Evolutionary conservation across 495 filamentous ascomycete species (phyloP), one percentile per base, ranked within the genome.

Genomic region (Aspergillus sparsus): DNA sequence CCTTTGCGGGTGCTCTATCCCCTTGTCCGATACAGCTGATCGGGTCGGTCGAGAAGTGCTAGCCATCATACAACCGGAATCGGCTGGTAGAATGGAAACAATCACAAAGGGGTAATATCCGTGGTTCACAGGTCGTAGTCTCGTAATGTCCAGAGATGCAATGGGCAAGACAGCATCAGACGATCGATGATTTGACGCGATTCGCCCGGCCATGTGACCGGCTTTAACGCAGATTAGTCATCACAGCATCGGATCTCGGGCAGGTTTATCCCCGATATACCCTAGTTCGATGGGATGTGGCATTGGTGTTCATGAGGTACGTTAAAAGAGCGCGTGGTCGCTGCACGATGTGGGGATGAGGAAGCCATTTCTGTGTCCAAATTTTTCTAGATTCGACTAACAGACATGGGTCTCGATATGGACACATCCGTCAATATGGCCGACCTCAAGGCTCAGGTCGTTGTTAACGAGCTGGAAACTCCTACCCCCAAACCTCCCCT

Each of bases 401-500:
- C 37, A 41, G n/a, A 41, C 10, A 41, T 41, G 37, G 37, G 37
- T 41, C 11, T 41, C 37, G 37, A 41, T n/a, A 41, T 41, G 10
- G n/a, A n/a, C 37, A n/a, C 10, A 11, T 41, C 37, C 7, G 37
- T 41, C 37, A 41, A 41, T n/a, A 41, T n/a, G 37, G 37, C 37
- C 37, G 37, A 41, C 37, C 37, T 41, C 37, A 41, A 41, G 37
- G 37, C n/a, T 27, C 21, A 3, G 21, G 21, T 27, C 21, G 21
- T 27, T 27, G 21, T 27, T 1, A 27, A 27, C 37, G 37, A 41
- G 7, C 6, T 41, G 37, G n/a, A 41, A n/a, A 41, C 3, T 1
- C 21, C 21, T 41, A 18, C 15, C 44, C n/a, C n/a, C n/a, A 47
- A 47, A n/a, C 44, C 44, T 37, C 51, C 51, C 34, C 37, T 74